Conservation (phyloP, 495 filamentous ascomycete genomes). For the Haplographium delicatum region DNA sequence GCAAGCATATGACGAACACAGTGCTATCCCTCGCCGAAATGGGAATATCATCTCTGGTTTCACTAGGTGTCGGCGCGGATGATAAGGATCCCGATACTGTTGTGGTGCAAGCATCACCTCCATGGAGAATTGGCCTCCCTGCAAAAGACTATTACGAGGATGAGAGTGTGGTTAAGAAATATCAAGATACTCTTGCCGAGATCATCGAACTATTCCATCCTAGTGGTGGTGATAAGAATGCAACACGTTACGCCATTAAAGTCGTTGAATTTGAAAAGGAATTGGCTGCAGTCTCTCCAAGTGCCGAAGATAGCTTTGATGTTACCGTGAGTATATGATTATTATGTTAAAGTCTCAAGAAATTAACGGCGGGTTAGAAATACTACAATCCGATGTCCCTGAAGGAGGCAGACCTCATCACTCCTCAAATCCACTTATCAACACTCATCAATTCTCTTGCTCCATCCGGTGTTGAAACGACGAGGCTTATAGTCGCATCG, state of each 20-base stretch:
- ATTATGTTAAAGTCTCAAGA: not conserved
- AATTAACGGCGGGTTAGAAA: too few species aligned
- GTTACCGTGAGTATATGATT: constrained; percentile 34
- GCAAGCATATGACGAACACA: constrained; percentile 43
- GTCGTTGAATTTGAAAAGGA: constrained; percentile 57
- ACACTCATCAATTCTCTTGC: constrained; percentile 48
- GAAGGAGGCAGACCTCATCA: constrained; percentile 43
- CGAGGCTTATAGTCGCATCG: constrained; percentile 53
- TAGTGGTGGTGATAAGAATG: constrained; percentile 14
- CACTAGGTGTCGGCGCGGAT: constrained; percentile 44
- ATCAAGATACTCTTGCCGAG: constrained; percentile 41
- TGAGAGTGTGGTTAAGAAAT: constrained; percentile 45
- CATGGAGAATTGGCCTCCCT: constrained; percentile 51
- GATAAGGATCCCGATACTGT: constrained; percentile 63
- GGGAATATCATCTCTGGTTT: constrained; percentile 44
- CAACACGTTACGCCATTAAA: constrained; percentile 16
- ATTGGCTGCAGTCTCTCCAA: constrained; percentile 54
- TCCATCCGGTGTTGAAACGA: constrained; percentile 40
- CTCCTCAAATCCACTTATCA: constrained; percentile 50
- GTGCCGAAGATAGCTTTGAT: constrained; percentile 51
- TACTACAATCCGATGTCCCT: constrained; percentile 54
- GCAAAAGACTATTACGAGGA: constrained; percentile 63
- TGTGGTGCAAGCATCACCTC: constrained; percentile 49
- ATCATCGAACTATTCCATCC: constrained; percentile 27
- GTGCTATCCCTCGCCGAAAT: constrained; percentile 46